These are phyloP conservation scores for Spencermartinsiella ligniputridi DNA, from an alignment of 1,139 yeast species.

Conservation along the genomic window DNA sequence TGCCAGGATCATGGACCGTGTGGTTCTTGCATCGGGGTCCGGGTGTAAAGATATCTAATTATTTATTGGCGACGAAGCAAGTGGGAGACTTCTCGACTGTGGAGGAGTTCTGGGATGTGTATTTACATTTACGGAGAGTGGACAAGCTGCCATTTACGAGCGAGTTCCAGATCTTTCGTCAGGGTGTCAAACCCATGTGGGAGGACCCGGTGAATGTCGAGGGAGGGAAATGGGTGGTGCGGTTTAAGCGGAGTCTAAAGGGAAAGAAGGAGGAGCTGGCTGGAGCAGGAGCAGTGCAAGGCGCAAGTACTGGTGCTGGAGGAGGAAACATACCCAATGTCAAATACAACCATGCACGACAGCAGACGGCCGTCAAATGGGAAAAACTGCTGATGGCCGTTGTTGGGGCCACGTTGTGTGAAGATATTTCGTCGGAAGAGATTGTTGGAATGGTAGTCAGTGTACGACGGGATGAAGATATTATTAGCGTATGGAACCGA, in stretches of 20 bases:
- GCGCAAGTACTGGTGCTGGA: background rate
- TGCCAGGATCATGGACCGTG: conserved; percentile 31
- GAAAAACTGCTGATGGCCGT: conserved; percentile 33
- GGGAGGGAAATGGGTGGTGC: conserved; percentile 66
- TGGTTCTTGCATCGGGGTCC: conserved; percentile 38
- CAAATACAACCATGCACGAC: conserved; percentile 21
- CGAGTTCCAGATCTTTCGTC: conserved; percentile 57
- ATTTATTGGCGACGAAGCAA: conserved; percentile 33
- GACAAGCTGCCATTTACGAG: conserved; percentile 50
- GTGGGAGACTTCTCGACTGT: conserved; percentile 39
- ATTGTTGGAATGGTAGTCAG: conserved; percentile 36
- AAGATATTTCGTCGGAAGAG: conserved; percentile 27
- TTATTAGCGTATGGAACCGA: conserved; percentile 35
- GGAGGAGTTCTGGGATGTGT: conserved; percentile 60
- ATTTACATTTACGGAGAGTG: conserved; percentile 46
- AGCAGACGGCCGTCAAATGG: conserved; percentile 32
- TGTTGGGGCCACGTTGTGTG: conserved; percentile 30
- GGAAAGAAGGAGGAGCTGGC: conserved; percentile 14
- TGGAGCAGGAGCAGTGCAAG: background rate
- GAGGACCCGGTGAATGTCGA: conserved; percentile 60
- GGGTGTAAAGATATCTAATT: conserved; percentile 33
- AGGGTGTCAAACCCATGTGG: conserved; percentile 67
- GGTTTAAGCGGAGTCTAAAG: conserved; percentile 37
- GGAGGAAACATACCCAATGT: conserved; percentile 7
- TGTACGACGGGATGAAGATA: conserved; percentile 36